Conservation (phyloP, 2,329 filamentous ascomycete species). For the Thermomyces lanuginosus region DNA sequence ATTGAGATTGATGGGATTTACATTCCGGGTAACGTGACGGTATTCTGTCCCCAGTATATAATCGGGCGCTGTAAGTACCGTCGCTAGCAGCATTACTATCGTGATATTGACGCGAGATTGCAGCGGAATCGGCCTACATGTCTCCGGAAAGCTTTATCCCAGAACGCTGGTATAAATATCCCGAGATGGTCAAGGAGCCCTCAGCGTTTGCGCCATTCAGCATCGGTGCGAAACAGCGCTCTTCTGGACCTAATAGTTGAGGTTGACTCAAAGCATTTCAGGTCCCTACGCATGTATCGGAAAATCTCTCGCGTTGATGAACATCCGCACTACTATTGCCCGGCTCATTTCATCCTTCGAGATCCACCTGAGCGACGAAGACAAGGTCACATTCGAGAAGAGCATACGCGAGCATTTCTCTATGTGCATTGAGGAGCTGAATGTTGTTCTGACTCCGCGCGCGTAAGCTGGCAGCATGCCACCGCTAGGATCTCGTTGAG, state of each 20-base stretch:
- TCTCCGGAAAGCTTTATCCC: conserved; percentile 16
- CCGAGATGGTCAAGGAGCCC: conserved; percentile 19
- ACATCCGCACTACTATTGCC: conserved; percentile 20
- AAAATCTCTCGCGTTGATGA: conserved; percentile 20
- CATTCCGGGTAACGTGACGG: conserved; percentile 13
- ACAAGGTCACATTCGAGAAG: too few relatives aligned
- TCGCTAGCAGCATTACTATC: too few relatives aligned
- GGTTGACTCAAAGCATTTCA: conserved; percentile 5
- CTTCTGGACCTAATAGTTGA: not conserved
- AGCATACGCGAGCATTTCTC: conserved; percentile 9
- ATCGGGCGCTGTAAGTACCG: conserved; percentile 12
- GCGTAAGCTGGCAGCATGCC: too few relatives aligned
- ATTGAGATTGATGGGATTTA: conserved; percentile 18
- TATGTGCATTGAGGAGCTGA: not conserved
- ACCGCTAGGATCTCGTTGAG: too few relatives aligned
- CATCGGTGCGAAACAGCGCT: conserved; percentile 10
- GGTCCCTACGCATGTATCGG: conserved; percentile 23
- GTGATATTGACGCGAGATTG: conserved; percentile 1
- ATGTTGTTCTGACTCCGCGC: not conserved
- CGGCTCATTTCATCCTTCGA: conserved; percentile 21
- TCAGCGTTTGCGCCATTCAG: conserved; percentile 21
- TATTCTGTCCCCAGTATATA: conserved; percentile 11
- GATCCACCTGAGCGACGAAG: conserved; percentile 17
- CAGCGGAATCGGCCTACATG: conserved; percentile 14
- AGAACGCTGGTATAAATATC: conserved; percentile 20